Conservation (phyloP, 1,284 basidiomycete genomes). For the Tilletia indica region DNA sequence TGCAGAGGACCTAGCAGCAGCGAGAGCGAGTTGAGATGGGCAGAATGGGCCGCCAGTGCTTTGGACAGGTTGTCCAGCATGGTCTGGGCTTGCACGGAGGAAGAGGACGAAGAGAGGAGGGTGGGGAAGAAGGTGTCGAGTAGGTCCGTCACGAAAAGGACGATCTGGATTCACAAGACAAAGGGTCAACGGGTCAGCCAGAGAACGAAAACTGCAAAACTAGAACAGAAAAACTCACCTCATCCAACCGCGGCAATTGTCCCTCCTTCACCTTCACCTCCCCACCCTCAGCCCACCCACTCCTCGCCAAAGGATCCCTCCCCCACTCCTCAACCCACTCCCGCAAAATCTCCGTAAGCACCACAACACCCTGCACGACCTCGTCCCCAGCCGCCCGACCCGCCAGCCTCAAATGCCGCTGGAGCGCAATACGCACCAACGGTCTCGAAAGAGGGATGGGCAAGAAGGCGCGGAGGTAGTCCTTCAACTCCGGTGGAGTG, state of each 20-base stretch:
- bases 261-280: background rate
- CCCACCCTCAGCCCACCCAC: background rate
- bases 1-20: background rate
- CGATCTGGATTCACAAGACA: background rate
- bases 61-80: background rate
- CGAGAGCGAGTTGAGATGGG: constrained; percentile 9
- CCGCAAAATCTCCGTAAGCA: background rate
- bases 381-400: background rate
- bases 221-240: background rate
- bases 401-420: background rate
- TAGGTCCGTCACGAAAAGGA: constrained; percentile 6
- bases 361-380: background rate
- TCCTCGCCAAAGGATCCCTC: background rate
- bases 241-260: background rate
- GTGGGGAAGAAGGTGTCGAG: constrained; percentile 17
- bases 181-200: no score
- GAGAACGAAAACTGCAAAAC: no score
- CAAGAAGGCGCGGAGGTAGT: background rate
- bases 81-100: background rate
- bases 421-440: background rate
- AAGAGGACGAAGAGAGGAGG: background rate
- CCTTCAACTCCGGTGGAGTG: background rate
- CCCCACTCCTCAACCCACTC: constrained; percentile 6
- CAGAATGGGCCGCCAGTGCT: background rate
- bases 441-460: background rate